These are phyloP conservation scores for Phaeosphaeriaceae sp. DNA, from an alignment of 2,329 filamentous ascomycete species.

Conservation along the genomic window DNA sequence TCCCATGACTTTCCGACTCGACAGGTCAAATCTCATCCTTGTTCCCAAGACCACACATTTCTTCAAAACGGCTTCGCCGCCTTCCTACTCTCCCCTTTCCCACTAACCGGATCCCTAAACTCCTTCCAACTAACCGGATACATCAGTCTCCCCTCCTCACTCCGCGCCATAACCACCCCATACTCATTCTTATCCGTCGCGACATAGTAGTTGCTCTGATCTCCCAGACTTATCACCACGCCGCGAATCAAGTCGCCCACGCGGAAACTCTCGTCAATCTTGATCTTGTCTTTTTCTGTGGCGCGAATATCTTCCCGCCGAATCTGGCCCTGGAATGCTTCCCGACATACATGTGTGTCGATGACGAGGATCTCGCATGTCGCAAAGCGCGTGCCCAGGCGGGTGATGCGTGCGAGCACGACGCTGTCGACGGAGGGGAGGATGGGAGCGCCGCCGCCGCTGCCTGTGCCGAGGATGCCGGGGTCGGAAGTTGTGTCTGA, in stretches of 20 bases:
- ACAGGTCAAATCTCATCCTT: too few relatives aligned
- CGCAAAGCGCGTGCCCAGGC: conserved; percentile 85
- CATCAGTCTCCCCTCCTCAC: conserved; percentile 89
- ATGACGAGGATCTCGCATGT: conserved; percentile 87
- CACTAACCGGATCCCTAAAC: conserved; percentile 84
- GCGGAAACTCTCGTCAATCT: conserved; percentile 87
- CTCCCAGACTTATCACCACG: conserved; percentile 87
- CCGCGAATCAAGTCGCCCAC: conserved; percentile 92
- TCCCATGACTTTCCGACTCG: too few relatives aligned
- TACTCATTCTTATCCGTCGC: conserved; percentile 89
- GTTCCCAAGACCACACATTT: background rate
- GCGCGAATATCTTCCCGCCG: conserved; percentile 90
- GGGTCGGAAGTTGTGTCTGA: conserved; percentile 20
- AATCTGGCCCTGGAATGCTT: conserved; percentile 86
- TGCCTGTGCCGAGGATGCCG: conserved; percentile 28
- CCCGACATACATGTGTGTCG: conserved; percentile 69
- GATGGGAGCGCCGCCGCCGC: conserved; percentile 67
- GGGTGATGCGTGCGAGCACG: conserved; percentile 85
- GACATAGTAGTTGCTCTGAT: conserved; percentile 96
- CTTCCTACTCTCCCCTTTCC: conserved; percentile 80
- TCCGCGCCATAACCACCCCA: conserved; percentile 91
- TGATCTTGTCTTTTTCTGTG: conserved; percentile 94
- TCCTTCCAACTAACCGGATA: conserved; percentile 95
- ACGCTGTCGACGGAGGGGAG: conserved; percentile 82
- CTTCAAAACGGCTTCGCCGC: conserved; percentile 82